A percentile compares a stretch with the other conserved stretches of the same genome.
Evolutionary conservation across 2,329 filamentous ascomycete genomes (phyloP).

Genomic region (Geosmithia morbida): DNA sequence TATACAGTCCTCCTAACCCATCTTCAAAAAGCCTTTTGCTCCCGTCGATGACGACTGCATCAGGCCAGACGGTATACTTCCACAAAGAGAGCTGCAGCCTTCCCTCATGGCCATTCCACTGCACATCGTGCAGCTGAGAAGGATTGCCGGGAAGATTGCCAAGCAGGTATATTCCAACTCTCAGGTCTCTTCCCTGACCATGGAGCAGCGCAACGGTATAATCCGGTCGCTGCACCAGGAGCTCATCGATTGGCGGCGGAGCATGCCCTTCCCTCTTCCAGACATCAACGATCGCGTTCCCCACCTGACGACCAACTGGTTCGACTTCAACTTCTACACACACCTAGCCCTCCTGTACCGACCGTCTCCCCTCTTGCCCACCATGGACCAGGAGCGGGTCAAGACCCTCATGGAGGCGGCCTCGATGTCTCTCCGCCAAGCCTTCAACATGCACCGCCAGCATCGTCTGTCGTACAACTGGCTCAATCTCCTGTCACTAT

Average conservation of each 20-base stretch:
- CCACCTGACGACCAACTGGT: constrained; percentile 27
- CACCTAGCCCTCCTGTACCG: constrained; percentile 28
- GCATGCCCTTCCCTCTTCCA: constrained; percentile 27
- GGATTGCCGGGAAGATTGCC: constrained; percentile 24
- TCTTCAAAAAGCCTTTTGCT: constrained; percentile 18
- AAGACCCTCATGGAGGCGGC: constrained; percentile 22
- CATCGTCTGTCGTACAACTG: constrained; percentile 25
- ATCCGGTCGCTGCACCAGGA: constrained; percentile 20
- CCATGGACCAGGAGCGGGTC: constrained; percentile 17
- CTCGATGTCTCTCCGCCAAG: constrained; percentile 26
- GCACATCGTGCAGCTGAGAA: constrained; percentile 24
- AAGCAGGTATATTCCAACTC: constrained; percentile 19
- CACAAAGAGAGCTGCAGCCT: constrained; percentile 13
- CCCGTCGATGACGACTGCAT: constrained; percentile 19
- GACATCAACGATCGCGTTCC: constrained; percentile 22
- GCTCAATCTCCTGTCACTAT: constrained; percentile 24
- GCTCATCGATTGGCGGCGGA: constrained; percentile 26
- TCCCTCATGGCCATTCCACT: constrained; percentile 22
- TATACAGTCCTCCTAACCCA: neutral
- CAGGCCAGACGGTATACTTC: constrained; percentile 8
- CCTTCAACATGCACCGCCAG: constrained; percentile 20
- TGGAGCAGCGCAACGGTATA: constrained; percentile 15
- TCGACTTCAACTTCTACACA: constrained; percentile 31
- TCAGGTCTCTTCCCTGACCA: constrained; percentile 4
- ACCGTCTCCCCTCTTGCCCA: constrained; percentile 25